Evolutionary conservation across 2,329 filamentous ascomycete species (phyloP).

Genomic region (Hirsutella thompsonii): DNA sequence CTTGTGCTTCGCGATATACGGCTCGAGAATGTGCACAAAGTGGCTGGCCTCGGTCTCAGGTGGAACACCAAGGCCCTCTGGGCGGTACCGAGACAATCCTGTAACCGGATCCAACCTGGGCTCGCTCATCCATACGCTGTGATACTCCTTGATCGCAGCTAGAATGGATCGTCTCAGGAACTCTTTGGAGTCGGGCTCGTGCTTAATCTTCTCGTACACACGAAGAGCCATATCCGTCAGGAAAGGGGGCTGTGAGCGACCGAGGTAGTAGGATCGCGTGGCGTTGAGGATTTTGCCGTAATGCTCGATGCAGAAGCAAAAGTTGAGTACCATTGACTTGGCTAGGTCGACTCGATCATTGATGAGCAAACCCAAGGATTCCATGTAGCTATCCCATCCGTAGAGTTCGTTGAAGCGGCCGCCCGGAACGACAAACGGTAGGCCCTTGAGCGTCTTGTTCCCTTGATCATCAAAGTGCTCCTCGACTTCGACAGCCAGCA

Average conservation of each 20-base stretch:
- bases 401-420: conserved; percentile 97
- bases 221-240: conserved; percentile 93
- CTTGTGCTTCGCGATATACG: conserved; percentile 72
- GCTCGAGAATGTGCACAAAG: conserved; percentile 70
- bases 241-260: conserved; percentile 89
- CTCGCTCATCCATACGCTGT: conserved; percentile 72
- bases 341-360: conserved; percentile 78
- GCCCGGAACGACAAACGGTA: conserved; percentile 94
- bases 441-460: conserved; percentile 59
- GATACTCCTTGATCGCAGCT: conserved; percentile 94
- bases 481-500: conserved; percentile 84
- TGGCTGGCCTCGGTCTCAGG: conserved; percentile 84
- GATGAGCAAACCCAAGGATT: conserved; percentile 76
- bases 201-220: conserved; percentile 86
- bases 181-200: conserved; percentile 65
- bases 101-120: conserved; percentile 68
- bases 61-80: conserved; percentile 72
- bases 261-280: conserved; percentile 90
- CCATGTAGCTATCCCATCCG: conserved; percentile 99
- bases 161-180: conserved; percentile 71
- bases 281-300: conserved; percentile 98
- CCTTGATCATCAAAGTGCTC: conserved; percentile 47
- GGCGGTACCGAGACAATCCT: conserved; percentile 73
- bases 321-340: conserved; percentile 91
- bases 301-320: conserved; percentile 96